A percentile compares a stretch with the other conserved stretches of the same genome.
phyloP scores from a whole-genome alignment of 2,329 filamentous ascomycete genomes.

The Aspergillus sp. region DNA sequence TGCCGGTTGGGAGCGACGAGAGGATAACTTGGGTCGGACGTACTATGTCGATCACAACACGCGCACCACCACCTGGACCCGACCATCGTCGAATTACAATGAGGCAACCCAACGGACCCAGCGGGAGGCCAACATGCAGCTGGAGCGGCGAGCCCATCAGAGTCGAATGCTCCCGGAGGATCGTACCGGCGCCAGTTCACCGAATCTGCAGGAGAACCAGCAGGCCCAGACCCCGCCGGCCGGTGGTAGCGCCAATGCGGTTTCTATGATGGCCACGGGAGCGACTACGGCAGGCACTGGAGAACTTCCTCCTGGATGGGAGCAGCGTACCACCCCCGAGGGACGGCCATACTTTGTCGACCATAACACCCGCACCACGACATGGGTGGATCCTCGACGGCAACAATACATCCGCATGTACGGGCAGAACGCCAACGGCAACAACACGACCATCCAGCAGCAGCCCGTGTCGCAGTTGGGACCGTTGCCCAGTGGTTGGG shows the following conservation, averaged over 20 bases:
- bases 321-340: slow-evolving; percentile 92
- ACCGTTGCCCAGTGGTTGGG: slow-evolving; percentile 94
- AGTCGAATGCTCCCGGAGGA: slow-evolving; percentile 95
- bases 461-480: slow-evolving; percentile 96
- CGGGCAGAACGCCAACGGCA: slow-evolving; percentile 71
- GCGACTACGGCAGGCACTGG: slow-evolving; percentile 92
- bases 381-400: slow-evolving; percentile 94
- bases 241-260: slow-evolving; percentile 51
- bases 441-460: slow-evolving; percentile 86
- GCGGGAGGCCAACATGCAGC: slow-evolving; percentile 85
- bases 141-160: slow-evolving; percentile 89
- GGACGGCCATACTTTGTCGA: slow-evolving; percentile 96
- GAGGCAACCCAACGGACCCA: slow-evolving; percentile 73
- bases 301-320: slow-evolving; percentile 93
- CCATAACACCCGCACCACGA: slow-evolving; percentile 96
- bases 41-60: slow-evolving; percentile 99
- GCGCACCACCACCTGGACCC: slow-evolving; percentile 91
- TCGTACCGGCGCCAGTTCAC: slow-evolving; percentile 87
- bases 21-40: slow-evolving; percentile 90
- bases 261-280: slow-evolving; percentile 91
- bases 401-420: slow-evolving; percentile 99
- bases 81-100: slow-evolving; percentile 76
- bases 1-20: slow-evolving; percentile 90
- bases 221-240: slow-evolving; percentile 47
- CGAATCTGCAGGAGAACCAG: slow-evolving; percentile 60